These are phyloP conservation scores for Kodamaea sp. DNA, from an alignment of 1,139 yeast species.

Conservation along the genomic window DNA sequence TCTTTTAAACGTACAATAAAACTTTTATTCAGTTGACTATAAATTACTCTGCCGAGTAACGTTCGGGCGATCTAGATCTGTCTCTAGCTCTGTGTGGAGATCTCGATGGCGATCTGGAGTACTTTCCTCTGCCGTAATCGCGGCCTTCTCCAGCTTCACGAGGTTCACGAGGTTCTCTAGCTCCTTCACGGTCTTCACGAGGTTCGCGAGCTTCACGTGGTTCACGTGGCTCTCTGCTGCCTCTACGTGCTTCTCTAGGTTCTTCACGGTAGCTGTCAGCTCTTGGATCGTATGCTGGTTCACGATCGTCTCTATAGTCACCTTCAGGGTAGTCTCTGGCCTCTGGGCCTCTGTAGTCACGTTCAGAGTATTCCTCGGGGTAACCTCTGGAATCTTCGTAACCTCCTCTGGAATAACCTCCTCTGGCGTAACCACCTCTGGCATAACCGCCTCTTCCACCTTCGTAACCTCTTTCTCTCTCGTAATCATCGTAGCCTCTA, in stretches of 20 bases:
- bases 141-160: conserved; percentile 13
- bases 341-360: conserved; percentile 18
- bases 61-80: conserved; percentile 46
- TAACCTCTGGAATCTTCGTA: conserved; percentile 14
- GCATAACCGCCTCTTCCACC: conserved; percentile 23
- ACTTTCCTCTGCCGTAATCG: conserved; percentile 29
- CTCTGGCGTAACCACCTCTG: conserved; percentile 21
- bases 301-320: conserved; percentile 19
- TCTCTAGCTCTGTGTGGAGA: conserved; percentile 32
- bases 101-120: conserved; percentile 44
- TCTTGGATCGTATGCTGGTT: conserved; percentile 24
- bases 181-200: conserved; percentile 15
- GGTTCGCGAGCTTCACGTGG: conserved; percentile 11
- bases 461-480: conserved; percentile 20
- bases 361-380: conserved; percentile 13
- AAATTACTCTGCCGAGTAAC: conserved; percentile 18
- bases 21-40: background rate
- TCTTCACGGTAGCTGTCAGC: conserved; percentile 16
- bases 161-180: conserved; percentile 11
- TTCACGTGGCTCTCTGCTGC: conserved; percentile 14
- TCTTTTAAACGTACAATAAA: background rate
- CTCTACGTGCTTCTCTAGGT: conserved; percentile 10
- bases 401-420: conserved; percentile 12
- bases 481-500: conserved; percentile 23
- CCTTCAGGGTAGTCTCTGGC: conserved; percentile 20